These are phyloP conservation scores for Tetrapisispora nanseiensis DNA, from an alignment of 805 yeast genomes.

Conservation along the genomic window DNA sequence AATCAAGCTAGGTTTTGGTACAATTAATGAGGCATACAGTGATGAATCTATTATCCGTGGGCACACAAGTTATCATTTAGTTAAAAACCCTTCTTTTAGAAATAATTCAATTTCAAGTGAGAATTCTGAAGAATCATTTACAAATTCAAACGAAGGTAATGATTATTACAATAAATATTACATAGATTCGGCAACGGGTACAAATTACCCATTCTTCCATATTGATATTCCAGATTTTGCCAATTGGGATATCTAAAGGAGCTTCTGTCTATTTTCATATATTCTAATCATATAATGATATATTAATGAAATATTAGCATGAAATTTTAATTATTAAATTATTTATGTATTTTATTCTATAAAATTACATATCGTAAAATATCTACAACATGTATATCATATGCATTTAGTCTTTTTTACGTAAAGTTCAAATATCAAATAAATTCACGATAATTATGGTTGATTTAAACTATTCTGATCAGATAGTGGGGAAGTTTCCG, in stretches of 20 bases:
- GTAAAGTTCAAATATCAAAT: too few species aligned
- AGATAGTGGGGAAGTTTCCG: too few species aligned
- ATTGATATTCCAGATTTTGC: constrained; percentile 29
- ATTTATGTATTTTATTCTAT: too few species aligned
- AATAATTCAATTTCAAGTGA: background rate
- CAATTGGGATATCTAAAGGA: constrained; percentile 19
- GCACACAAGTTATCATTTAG: constrained; percentile 26
- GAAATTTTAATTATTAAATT: too few species aligned
- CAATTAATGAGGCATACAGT: constrained; percentile 33
- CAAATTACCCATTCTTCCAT: constrained; percentile 30
- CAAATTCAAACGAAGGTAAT: background rate
- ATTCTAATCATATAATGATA: too few species aligned
- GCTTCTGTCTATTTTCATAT: background rate
- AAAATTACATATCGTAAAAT: too few species aligned
- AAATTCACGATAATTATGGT: too few species aligned
- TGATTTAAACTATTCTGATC: too few species aligned
- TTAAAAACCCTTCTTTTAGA: constrained; percentile 11
- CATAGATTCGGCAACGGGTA: constrained; percentile 22
- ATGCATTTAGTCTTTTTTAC: too few species aligned
- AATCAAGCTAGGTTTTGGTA: constrained; percentile 69
- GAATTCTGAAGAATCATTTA: background rate
- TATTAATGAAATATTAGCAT: too few species aligned
- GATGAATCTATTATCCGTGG: constrained; percentile 28
- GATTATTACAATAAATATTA: background rate
- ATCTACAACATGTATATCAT: too few species aligned